Evolutionary conservation across 192 early-diverging fungal species (phyloP).

Genomic region (Entophlyctis helioformis): DNA sequence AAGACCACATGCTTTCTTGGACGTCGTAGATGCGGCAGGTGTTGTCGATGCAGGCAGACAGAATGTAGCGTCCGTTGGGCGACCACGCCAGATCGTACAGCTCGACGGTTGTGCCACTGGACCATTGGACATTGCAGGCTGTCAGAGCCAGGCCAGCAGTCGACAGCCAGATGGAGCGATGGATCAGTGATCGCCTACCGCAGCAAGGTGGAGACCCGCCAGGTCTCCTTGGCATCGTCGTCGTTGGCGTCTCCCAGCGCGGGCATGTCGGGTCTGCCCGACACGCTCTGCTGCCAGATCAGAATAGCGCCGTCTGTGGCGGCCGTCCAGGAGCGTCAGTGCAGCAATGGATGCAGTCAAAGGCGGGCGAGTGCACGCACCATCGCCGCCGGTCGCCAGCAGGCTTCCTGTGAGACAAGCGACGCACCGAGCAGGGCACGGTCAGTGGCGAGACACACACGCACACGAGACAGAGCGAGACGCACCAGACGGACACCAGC

Average conservation of each 20-base stretch:
- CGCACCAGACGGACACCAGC: slow-evolving; percentile 83
- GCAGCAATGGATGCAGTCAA: background rate
- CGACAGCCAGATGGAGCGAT: background rate
- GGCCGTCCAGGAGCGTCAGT: slow-evolving; percentile 3
- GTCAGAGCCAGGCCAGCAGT: background rate
- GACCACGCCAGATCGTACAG: slow-evolving; percentile 94
- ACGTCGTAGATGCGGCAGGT: slow-evolving; percentile 79
- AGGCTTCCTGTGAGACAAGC: slow-evolving; percentile 35
- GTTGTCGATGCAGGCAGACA: slow-evolving; percentile 80
- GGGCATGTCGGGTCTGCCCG: too few relatives aligned
- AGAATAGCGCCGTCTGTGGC: slow-evolving; percentile 71
- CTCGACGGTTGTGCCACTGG: slow-evolving; percentile 61
- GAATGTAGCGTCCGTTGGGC: slow-evolving; percentile 66
- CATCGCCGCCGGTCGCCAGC: slow-evolving; percentile 84
- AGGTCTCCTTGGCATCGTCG: slow-evolving; percentile 56
- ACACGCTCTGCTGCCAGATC: slow-evolving; percentile 66
- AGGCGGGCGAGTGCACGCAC: slow-evolving; percentile 18
- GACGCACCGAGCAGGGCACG: too few relatives aligned
- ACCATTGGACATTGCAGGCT: background rate
- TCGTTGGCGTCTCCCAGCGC: too few relatives aligned
- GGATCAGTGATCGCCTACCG: slow-evolving; percentile 20
- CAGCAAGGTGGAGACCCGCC: slow-evolving; percentile 59
- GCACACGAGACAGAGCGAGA: too few relatives aligned
- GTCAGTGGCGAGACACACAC: too few relatives aligned
- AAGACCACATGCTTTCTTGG: slow-evolving; percentile 40